Evolutionary conservation across 306 rosid species (phyloP), one percentile per base, ranked within the genome.

Genomic region (Cajanus cajan): DNA sequence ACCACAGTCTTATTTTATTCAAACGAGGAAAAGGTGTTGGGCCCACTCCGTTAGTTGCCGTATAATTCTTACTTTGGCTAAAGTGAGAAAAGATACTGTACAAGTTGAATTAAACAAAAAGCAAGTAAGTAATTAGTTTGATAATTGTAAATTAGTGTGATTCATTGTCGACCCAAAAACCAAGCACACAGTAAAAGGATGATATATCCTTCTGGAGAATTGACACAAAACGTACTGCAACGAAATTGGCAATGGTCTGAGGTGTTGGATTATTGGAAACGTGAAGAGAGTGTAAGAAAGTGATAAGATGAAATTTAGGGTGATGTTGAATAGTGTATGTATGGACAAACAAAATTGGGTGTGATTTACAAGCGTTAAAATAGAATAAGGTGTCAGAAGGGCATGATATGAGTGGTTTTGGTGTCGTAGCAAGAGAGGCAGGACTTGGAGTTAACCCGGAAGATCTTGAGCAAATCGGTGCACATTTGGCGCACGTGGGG

Each of bases 321-420:
- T n/a, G n/a, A n/a, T n/a, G n/a, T n/a, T n/a, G n/a, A n/a, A n/a
- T n/a, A 28, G 3, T 28, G 31, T 28, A 28, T 75, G 75, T 78
- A 82, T 80, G 71, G 25, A 18, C 86, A 86, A 78, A 79, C 91
- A 93, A 93, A 90, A 90, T 39, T 85, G 87, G 58, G 55, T 81
- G 82, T 86, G 76, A 86, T 57, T 57, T 90, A 87, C 95, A 86
- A 63, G 50, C 59, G 16, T 41, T 48, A 4, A n/a, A 44, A 48
- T n/a, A 28, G n/a, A 28, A 28, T 28, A 10, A 5, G 14, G 44
- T 7, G 22, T 86, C 82, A 90, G 63, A 91, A 90, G 2, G 98
- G 98, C 97, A 89, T 91, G 71, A 94, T 92, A 50, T 94, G 98
- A 1, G 98, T 87, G 18, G 98, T 89, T 16, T 94, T 91, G 0